phyloP scores from a whole-genome alignment of 2,329 filamentous ascomycete species.

The Fusarium ramigenum region DNA sequence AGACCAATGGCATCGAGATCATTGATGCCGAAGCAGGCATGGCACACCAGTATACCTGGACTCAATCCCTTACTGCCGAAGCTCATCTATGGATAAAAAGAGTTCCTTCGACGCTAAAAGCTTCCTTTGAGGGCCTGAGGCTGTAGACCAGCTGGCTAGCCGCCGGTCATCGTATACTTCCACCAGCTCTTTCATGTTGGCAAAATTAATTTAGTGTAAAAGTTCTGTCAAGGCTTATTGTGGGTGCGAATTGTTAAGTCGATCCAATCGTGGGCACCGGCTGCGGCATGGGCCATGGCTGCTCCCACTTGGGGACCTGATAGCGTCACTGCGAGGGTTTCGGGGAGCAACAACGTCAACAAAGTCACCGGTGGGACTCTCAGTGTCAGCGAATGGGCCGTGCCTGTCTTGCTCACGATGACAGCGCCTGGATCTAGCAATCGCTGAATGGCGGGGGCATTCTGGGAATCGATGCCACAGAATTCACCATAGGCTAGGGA shows the following conservation, averaged over 20 bases:
- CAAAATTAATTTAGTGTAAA: not conserved
- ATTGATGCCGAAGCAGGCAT: not conserved
- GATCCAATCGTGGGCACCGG: not conserved
- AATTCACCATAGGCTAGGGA: not conserved
- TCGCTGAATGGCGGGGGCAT: too few species aligned
- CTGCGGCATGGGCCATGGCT: too few species aligned
- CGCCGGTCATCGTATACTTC: not conserved
- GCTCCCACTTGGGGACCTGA: too few species aligned
- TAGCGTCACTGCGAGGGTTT: not conserved
- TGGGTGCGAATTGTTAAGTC: too few species aligned
- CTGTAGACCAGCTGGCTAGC: not conserved
- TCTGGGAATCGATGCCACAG: not conserved
- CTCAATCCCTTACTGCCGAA: rapidly evolving
- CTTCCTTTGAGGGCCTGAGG: too few species aligned
- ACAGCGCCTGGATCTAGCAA: too few species aligned
- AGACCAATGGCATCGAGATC: not conserved
- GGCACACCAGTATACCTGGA: rapidly evolving
- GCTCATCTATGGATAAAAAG: not conserved
- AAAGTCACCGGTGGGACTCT: not conserved
- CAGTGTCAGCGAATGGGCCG: too few species aligned
- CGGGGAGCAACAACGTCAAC: not conserved
- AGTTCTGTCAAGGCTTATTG: rapidly evolving
- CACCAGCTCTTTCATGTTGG: not conserved
- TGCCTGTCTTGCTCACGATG: too few species aligned
- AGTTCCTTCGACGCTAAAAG: not conserved